Evolutionary conservation across 2,329 filamentous ascomycete species (phyloP), one percentile per base, ranked within the genome.

Genomic region (Aureobasidium sp.): DNA sequence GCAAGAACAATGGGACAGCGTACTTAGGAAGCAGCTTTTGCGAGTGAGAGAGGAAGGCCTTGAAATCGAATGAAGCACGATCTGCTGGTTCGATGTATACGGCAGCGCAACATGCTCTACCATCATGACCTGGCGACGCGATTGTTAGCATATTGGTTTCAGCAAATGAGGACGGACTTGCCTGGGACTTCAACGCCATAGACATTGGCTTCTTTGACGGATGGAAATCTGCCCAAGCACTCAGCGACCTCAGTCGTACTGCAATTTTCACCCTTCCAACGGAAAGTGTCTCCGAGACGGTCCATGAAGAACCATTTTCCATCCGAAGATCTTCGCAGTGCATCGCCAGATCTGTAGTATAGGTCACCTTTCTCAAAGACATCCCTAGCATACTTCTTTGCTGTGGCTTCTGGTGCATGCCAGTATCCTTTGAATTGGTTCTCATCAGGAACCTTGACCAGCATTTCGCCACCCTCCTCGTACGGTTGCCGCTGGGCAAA

Each of bases 1-100:
- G 79, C 45, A 91, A 68, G 75, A 92, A 92, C 1, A 91, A 74
- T 0, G 89, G 89, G 1, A 92, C 87, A 0, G 89, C 89, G 68
- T 91, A 92, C 65, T 80, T 82, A 0, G 89, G 89, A 25, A 92
- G 76, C 56, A 83, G 79, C 15, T 79, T 77, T 7, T 82, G 80
- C 2, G 80, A 79, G 68, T 87, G 81, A 64, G 77, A 79, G 52
- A 89, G 74, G 11, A 91, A 76, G 0, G 75, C 83, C 11, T 77
- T 74, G 69, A 84, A 89, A 70, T 87, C 53, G 44, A 89, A 88
- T 0, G 64, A 72, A 0, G 73, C 70, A 34, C 76, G 76, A 0
- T 76, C 72, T 0, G 74, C 75, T 1, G 81, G 78, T 5, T 80
- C 79, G 51, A 90, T 79, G 65, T 78, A 83, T 37, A 88, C 73